Evolutionary conservation across 148 eudicot species (phyloP).

Genomic region (Euryodendron excelsum): DNA sequence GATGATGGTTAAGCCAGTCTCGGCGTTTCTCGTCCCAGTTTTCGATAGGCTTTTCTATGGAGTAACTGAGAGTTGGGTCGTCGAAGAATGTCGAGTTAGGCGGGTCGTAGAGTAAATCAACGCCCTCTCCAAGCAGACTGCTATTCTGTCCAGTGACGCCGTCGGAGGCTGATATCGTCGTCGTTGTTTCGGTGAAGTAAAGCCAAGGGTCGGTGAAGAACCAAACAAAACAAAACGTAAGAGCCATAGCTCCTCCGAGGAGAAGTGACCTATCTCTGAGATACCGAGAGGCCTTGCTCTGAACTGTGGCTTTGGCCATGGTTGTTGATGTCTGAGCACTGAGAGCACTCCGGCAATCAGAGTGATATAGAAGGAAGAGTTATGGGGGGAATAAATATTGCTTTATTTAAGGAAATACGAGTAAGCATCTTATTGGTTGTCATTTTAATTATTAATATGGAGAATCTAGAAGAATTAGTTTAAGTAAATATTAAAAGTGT

Average conservation of each 20-base stretch:
- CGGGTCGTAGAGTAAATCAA: neutral
- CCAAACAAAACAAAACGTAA: too few species aligned
- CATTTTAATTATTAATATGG: neutral
- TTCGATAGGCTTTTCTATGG: conserved; percentile 16
- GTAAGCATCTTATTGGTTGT: neutral
- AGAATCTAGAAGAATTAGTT: neutral
- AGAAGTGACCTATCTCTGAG: neutral
- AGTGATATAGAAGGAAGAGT: too few species aligned
- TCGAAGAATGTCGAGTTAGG: conserved; percentile 25
- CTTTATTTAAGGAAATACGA: neutral
- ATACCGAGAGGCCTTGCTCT: neutral
- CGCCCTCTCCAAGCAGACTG: neutral
- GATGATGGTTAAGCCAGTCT: conserved; percentile 26
- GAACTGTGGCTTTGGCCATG: conserved; percentile 1
- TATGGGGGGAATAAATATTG: neutral
- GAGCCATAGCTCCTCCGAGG: neutral
- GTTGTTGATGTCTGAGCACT: neutral
- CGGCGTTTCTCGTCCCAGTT: conserved; percentile 31
- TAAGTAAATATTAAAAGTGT: too few species aligned
- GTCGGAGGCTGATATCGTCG: conserved; percentile 2
- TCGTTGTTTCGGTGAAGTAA: neutral
- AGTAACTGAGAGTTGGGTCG: conserved; percentile 18
- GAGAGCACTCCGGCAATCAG: too few species aligned
- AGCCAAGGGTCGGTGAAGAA: neutral
- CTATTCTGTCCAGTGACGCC: conserved; percentile 6